Percentiles rank a stretch among this genome's conserved stretches.
phyloP scores from a whole-genome alignment of 495 filamentous ascomycete species.

The Daldinia childiae region DNA sequence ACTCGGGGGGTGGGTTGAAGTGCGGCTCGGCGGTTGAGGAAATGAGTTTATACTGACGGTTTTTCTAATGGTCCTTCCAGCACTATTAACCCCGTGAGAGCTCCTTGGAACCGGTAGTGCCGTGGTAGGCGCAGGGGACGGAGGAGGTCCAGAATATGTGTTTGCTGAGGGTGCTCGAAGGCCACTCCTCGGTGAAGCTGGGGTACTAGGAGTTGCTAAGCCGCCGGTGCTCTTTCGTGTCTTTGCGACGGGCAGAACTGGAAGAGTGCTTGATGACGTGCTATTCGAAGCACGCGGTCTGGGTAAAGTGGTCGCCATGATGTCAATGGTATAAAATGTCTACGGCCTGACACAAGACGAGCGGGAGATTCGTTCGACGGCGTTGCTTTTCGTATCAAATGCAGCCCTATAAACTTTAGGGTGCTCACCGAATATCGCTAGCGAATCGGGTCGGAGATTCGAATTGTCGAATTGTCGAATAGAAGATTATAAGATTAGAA shows the following conservation, averaged over 20 bases:
- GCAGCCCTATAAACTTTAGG: slow-evolving; percentile 8
- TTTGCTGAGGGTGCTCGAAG: slow-evolving; percentile 70
- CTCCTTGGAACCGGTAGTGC: slow-evolving; percentile 62
- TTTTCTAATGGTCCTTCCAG: slow-evolving; percentile 75
- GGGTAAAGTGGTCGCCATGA: slow-evolving; percentile 72
- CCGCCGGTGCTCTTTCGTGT: slow-evolving; percentile 68
- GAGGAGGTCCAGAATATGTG: slow-evolving; percentile 48
- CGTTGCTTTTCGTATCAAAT: slow-evolving; percentile 17
- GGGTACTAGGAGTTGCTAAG: slow-evolving; percentile 57
- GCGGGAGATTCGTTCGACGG: slow-evolving; percentile 11
- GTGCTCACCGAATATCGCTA: slow-evolving; percentile 17
- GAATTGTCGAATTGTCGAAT: slow-evolving; percentile 20
- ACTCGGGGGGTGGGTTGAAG: slow-evolving; percentile 66
- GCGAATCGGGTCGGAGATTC: slow-evolving; percentile 20
- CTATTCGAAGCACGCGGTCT: slow-evolving; percentile 68
- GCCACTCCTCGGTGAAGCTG: slow-evolving; percentile 63
- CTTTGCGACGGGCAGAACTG: slow-evolving; percentile 76
- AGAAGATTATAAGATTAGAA: slow-evolving; percentile 28
- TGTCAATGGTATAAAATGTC: slow-evolving; percentile 24
- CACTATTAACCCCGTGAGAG: slow-evolving; percentile 59
- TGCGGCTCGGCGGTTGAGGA: slow-evolving; percentile 81
- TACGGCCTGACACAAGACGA: slow-evolving; percentile 22
- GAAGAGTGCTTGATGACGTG: slow-evolving; percentile 71
- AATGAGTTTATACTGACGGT: slow-evolving; percentile 92
- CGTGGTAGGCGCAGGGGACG: slow-evolving; percentile 59